phyloP scores from a whole-genome alignment of 2,329 filamentous ascomycete species.

The Cephalotrichum gorgonifer region DNA sequence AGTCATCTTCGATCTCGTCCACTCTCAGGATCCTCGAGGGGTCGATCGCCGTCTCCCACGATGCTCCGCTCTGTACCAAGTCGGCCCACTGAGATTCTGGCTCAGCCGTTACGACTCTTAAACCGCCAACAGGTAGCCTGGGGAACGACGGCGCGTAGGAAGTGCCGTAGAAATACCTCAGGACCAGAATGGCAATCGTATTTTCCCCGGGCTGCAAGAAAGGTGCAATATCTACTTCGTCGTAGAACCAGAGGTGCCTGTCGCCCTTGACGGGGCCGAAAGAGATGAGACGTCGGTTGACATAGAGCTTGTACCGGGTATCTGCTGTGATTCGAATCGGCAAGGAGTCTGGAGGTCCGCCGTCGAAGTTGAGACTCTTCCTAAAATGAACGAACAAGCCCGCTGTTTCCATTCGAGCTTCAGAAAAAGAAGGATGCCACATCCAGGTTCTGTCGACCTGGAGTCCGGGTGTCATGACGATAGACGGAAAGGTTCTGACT shows the following conservation, averaged over 20 bases:
- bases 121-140: slow-evolving; percentile 7
- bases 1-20: slow-evolving; percentile 9
- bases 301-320: slow-evolving; percentile 14
- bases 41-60: slow-evolving; percentile 8
- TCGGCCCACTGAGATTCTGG: neutral
- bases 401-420: too few species aligned
- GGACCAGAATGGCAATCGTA: slow-evolving; percentile 8
- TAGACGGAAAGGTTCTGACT: too few species aligned
- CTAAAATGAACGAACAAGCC: too few species aligned
- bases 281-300: slow-evolving; percentile 11
- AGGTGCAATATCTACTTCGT: slow-evolving; percentile 13
- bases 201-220: slow-evolving; percentile 10
- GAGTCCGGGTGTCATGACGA: too few species aligned
- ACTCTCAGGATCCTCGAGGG: slow-evolving; percentile 2
- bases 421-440: too few species aligned
- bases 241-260: slow-evolving; percentile 14
- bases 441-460: too few species aligned
- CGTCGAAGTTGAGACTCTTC: too few species aligned
- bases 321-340: slow-evolving; percentile 16
- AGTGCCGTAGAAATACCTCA: slow-evolving; percentile 6
- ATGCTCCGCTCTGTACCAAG: neutral
- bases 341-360: too few species aligned
- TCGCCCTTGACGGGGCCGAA: slow-evolving; percentile 15
- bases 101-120: slow-evolving; percentile 2
- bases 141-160: neutral